Evolutionary conservation across 345 rosid genomes (phyloP).

Genomic region (Acer saccharum): DNA sequence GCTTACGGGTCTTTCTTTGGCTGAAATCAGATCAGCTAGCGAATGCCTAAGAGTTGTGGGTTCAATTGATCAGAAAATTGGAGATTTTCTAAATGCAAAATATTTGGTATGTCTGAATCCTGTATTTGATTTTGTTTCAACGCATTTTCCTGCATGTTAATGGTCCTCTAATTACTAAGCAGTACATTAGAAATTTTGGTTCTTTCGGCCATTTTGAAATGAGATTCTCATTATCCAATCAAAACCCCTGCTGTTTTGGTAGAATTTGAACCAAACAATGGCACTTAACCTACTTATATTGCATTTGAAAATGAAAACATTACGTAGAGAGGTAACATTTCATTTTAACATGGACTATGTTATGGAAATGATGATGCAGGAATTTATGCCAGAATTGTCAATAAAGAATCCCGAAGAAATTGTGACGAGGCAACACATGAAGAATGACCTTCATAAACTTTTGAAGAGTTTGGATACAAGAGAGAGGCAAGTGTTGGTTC

Average conservation of each 20-base stretch:
- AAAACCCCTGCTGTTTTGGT: neutral
- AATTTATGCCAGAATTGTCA: conserved; percentile 54
- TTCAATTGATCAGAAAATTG: conserved; percentile 67
- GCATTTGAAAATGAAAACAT: neutral
- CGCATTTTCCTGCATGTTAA: neutral
- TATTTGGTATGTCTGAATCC: conserved; percentile 48
- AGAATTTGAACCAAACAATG: neutral
- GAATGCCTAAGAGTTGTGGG: conserved; percentile 75
- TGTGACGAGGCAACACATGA: conserved; percentile 60
- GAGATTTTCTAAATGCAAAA: conserved; percentile 49
- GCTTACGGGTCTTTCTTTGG: conserved; percentile 58
- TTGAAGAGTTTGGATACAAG: conserved; percentile 58
- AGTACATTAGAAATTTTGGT: neutral
- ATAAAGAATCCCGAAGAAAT: conserved; percentile 49
- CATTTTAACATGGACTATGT: conserved; percentile 1
- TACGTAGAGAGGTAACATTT: neutral
- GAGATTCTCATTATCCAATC: neutral
- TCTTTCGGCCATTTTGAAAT: neutral
- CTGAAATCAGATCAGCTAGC: conserved; percentile 71
- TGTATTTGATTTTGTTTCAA: neutral
- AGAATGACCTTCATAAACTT: conserved; percentile 48
- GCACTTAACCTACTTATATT: neutral
- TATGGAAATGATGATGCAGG: conserved; percentile 41
- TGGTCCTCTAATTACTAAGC: neutral
- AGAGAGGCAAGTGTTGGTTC: conserved; percentile 66